Evolutionary conservation across 306 rosid species (phyloP), one percentile per base, ranked within the genome.

Genomic region (Malus fusca): DNA sequence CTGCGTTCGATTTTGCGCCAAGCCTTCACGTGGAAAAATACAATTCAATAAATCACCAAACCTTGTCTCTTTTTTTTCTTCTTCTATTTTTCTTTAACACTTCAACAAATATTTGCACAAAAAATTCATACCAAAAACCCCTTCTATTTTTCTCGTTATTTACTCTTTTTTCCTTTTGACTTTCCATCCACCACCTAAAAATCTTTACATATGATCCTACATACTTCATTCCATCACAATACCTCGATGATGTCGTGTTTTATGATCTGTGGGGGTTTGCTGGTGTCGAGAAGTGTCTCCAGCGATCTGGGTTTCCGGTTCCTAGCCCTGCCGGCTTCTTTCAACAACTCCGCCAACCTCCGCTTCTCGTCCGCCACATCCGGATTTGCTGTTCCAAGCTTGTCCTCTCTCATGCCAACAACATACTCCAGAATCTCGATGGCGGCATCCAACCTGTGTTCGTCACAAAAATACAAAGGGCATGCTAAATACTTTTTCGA

Each of bases 371-470:
- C 94, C 11, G 79, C 89, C 64, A 90, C 92, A 55, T 90, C 96
- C 23, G 96, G 94, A 78, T 89, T 87, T 23, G 98, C 92, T 12
- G 95, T 88, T 83, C 95, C 98, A 5, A 89, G 91, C 84, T 89
- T 86, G 89, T 93, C 98, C 75, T 93, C 96, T 85, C 98, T 89
- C 95, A 90, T 85, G 30, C 94, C 94, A 75, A 93, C 91, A 21
- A 90, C 85, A 77, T 87, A 80, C 71, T 89, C 96, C 81, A 93
- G 80, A 73, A 89, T 84, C 37, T 88, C 96, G 79, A 93, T 90
- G 62, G 98, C 96, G 74, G 90, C 95, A 78, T 90, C 89, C 79
- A 90, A 84, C 82, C 96, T 93, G 83, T 43, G 46, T 69, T 8
- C 15, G 31, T 59, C 18, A 33, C 59, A 19, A 66, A 72, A 81